phyloP scores from a whole-genome alignment of 192 early-diverging fungal species.

The Gaertneriomyces sp. region DNA sequence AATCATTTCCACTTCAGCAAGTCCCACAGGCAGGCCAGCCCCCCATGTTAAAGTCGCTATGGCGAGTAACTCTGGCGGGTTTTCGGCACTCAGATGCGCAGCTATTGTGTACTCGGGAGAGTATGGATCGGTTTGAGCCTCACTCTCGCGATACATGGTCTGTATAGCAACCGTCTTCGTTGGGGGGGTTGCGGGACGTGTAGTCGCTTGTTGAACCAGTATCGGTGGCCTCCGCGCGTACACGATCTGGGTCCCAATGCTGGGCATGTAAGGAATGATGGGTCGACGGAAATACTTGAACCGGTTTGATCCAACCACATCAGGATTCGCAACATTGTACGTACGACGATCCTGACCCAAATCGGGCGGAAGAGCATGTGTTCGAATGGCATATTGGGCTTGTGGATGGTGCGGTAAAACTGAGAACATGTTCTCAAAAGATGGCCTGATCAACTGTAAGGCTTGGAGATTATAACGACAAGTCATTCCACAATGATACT shows the following conservation, averaged over 20 bases:
- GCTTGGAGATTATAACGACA: slow-evolving; percentile 12
- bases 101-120: slow-evolving; percentile 51
- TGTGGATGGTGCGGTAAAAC: slow-evolving; percentile 43
- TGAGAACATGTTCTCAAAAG: slow-evolving; percentile 59
- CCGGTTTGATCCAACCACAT: slow-evolving; percentile 48
- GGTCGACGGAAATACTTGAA: slow-evolving; percentile 62
- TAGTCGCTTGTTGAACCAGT: slow-evolving; percentile 7
- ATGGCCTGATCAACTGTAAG: slow-evolving; percentile 48
- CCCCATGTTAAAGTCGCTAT: slow-evolving; percentile 55
- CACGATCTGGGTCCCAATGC: slow-evolving; percentile 51
- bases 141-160: slow-evolving; percentile 54
- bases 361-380: slow-evolving; percentile 28
- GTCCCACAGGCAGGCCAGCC: slow-evolving; percentile 50
- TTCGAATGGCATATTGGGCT: slow-evolving; percentile 32
- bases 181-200: slow-evolving; percentile 31
- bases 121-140: slow-evolving; percentile 63
- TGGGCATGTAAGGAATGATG: slow-evolving; percentile 56
- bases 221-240: slow-evolving; percentile 41
- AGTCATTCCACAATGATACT: background rate
- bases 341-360: slow-evolving; percentile 47
- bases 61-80: slow-evolving; percentile 56
- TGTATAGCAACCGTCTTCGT: slow-evolving; percentile 48
- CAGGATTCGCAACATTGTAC: slow-evolving; percentile 23
- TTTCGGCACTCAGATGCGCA: slow-evolving; percentile 25
- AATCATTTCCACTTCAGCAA: slow-evolving; percentile 61